A percentile compares a stretch with the other conserved stretches of the same genome.
phyloP scores from a whole-genome alignment of 441 rosid species.

The Oxalis stricta region DNA sequence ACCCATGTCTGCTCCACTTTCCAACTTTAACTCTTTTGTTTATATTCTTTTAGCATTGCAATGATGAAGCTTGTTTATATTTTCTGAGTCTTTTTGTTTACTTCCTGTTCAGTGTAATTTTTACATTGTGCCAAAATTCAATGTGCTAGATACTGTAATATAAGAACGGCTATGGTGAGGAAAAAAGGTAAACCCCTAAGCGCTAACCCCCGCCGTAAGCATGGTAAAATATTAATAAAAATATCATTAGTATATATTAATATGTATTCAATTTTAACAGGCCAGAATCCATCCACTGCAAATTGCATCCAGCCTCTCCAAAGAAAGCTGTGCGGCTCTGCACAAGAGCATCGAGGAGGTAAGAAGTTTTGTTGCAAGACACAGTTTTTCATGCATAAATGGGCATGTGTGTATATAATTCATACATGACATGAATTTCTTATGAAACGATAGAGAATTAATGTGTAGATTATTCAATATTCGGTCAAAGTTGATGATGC shows the following conservation, averaged over 20 bases:
- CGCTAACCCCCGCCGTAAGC: too few relatives aligned
- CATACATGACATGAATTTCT: constrained; percentile 18
- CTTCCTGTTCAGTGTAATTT: too few relatives aligned
- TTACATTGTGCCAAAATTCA: too few relatives aligned
- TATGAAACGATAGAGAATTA: constrained; percentile 27
- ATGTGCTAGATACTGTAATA: too few relatives aligned
- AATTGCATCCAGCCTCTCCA: constrained; percentile 49
- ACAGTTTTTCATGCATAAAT: not conserved
- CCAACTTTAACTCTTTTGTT: not conserved
- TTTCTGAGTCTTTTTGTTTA: not conserved
- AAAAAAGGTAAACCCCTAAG: too few relatives aligned
- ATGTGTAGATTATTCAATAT: constrained; percentile 72
- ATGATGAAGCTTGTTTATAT: not conserved
- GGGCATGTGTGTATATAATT: constrained; percentile 7
- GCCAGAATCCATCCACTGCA: constrained; percentile 86
- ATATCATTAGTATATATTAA: not conserved
- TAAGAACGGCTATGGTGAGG: too few relatives aligned
- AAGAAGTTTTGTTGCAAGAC: constrained; percentile 8
- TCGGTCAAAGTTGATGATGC: constrained; percentile 90
- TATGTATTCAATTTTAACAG: constrained; percentile 21
- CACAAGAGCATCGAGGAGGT: constrained; percentile 76
- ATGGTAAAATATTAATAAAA: too few relatives aligned
- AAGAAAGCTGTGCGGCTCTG: constrained; percentile 55
- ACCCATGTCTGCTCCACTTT: not conserved
- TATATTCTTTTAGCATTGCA: not conserved